Conservation (phyloP, 2,329 filamentous ascomycete species). For the Aspergillus phoenicis region DNA sequence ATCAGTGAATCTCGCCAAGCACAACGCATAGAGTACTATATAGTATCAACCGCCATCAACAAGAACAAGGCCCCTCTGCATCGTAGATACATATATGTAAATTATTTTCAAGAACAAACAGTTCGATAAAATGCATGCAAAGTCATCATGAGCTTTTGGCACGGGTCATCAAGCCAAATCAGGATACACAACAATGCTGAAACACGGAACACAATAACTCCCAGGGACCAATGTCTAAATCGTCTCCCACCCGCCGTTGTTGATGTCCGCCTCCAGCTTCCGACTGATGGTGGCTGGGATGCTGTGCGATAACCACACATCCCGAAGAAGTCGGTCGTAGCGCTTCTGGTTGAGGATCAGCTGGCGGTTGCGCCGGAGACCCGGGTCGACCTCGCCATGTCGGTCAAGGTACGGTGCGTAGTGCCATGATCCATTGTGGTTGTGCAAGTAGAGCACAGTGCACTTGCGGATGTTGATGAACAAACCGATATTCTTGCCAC, state of each 20-base stretch:
- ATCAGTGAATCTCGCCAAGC: neutral
- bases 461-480: slow-evolving; percentile 98
- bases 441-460: slow-evolving; percentile 83
- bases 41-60: too few relatives aligned
- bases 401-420: slow-evolving; percentile 92
- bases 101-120: neutral
- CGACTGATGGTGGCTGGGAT: slow-evolving; percentile 87
- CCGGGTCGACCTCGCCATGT: slow-evolving; percentile 94
- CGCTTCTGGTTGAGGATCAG: slow-evolving; percentile 90
- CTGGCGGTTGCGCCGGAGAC: slow-evolving; percentile 82
- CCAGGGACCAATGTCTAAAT: slow-evolving; percentile 30
- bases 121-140: neutral
- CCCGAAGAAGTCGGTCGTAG: slow-evolving; percentile 85
- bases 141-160: neutral
- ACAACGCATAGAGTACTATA: neutral
- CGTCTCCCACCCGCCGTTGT: slow-evolving; percentile 95
- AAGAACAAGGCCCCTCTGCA: neutral
- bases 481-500: slow-evolving; percentile 84
- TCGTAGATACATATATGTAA: neutral
- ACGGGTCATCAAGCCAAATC: neutral
- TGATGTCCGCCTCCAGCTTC: slow-evolving; percentile 91
- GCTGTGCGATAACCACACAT: slow-evolving; percentile 82
- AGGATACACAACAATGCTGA: neutral
- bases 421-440: slow-evolving; percentile 77
- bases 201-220: too few relatives aligned